phyloP scores from a whole-genome alignment of 805 yeast genomes.

The Huiozyma sinensis region DNA sequence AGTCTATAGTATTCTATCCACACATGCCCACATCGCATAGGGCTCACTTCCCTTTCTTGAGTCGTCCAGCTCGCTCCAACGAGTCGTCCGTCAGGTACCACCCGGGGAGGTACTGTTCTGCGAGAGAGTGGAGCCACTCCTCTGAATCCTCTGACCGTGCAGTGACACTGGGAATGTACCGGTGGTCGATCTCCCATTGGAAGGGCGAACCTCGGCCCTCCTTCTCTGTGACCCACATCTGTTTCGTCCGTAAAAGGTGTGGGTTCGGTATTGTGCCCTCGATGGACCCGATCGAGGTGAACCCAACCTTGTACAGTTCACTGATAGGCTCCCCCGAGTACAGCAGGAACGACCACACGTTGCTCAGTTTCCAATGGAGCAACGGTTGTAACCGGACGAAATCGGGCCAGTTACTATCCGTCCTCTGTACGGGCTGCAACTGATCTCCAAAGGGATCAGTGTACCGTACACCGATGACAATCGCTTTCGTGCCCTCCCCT shows the following conservation, averaged over 20 bases:
- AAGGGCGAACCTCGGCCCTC: not conserved
- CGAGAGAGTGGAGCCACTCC: not conserved
- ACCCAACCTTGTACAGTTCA: constrained; percentile 67
- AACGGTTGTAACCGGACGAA: constrained; percentile 82
- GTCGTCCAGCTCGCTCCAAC: constrained; percentile 27
- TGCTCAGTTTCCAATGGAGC: constrained; percentile 73
- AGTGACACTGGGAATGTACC: constrained; percentile 6
- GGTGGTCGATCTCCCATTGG: constrained; percentile 20
- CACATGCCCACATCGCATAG: not conserved
- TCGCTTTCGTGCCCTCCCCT: constrained; percentile 50
- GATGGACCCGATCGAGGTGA: constrained; percentile 81
- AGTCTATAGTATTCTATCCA: not conserved
- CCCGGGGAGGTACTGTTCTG: constrained; percentile 18
- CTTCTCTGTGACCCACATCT: not conserved
- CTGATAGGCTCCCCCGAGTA: constrained; percentile 59
- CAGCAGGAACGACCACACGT: constrained; percentile 75
- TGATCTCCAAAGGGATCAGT: constrained; percentile 74
- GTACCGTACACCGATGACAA: constrained; percentile 79
- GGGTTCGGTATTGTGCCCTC: constrained; percentile 68
- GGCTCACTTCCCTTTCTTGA: constrained; percentile 4
- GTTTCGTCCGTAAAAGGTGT: constrained; percentile 23
- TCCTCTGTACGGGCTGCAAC: constrained; percentile 51
- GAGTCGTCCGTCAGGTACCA: constrained; percentile 26
- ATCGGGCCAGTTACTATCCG: constrained; percentile 88
- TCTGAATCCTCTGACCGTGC: constrained; percentile 6